phyloP scores from a whole-genome alignment of 495 filamentous ascomycete genomes.

The Venustampulla echinocandica region DNA sequence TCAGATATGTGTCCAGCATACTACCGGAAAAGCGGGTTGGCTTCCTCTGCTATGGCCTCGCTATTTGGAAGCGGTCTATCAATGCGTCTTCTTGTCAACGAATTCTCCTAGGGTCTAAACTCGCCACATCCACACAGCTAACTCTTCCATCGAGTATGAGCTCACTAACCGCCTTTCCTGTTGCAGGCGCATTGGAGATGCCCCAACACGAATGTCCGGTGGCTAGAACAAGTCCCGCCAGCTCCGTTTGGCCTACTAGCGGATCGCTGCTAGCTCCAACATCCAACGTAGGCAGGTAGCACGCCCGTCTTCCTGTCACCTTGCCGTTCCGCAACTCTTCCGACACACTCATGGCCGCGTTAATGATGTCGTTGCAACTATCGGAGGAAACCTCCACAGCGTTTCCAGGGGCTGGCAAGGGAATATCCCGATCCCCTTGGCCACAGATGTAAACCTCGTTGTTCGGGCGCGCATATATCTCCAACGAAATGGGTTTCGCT shows the following conservation, averaged over 20 bases:
- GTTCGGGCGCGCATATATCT: conserved; percentile 88
- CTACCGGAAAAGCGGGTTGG: no score
- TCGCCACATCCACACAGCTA: conserved; percentile 59
- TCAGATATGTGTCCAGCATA: no score
- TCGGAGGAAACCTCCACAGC: conserved; percentile 67
- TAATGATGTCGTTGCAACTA: conserved; percentile 79
- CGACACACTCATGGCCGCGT: conserved; percentile 70
- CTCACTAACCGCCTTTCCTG: conserved; percentile 79
- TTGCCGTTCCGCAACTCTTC: conserved; percentile 69
- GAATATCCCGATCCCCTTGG: conserved; percentile 67
- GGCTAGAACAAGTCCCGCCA: conserved; percentile 72
- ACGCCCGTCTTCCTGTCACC: conserved; percentile 73
- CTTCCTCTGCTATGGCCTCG: no score
- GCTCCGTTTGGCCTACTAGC: conserved; percentile 63
- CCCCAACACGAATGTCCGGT: conserved; percentile 97
- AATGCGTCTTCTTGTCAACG: no score
- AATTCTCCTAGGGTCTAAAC: conserved; percentile 54
- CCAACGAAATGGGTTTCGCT: conserved; percentile 38
- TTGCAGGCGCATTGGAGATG: conserved; percentile 90
- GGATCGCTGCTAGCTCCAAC: conserved; percentile 56
- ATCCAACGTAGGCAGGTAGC: conserved; percentile 67
- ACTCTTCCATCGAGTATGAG: conserved; percentile 71
- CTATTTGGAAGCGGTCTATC: no score
- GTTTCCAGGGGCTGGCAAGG: conserved; percentile 65
- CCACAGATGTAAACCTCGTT: conserved; percentile 87